These are phyloP conservation scores for Metschnikowia dekortorum DNA, from an alignment of 805 yeast genomes.

Conservation along the genomic window DNA sequence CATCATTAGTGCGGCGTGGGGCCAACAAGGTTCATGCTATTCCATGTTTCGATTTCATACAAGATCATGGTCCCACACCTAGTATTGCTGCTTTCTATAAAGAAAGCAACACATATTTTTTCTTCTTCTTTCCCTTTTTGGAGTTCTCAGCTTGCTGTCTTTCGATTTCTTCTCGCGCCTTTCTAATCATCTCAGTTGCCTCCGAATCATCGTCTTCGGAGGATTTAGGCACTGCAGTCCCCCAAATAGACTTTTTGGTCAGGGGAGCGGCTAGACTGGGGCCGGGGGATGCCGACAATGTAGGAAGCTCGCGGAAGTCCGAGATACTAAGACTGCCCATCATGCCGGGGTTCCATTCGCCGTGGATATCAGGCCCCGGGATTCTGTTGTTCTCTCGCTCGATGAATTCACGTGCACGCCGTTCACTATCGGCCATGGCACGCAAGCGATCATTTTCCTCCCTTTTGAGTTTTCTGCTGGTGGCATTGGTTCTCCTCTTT, in stretches of 20 bases:
- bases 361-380: slow-evolving; percentile 16
- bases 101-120: slow-evolving; percentile 37
- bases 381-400: slow-evolving; percentile 51
- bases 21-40: no score
- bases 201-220: slow-evolving; percentile 44
- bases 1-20: no score
- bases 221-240: slow-evolving; percentile 51
- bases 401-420: slow-evolving; percentile 54
- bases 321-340: slow-evolving; percentile 34
- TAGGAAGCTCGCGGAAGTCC: slow-evolving; percentile 37
- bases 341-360: slow-evolving; percentile 17
- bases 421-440: slow-evolving; percentile 57
- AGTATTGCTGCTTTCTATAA: slow-evolving; percentile 3
- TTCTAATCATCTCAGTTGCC: slow-evolving; percentile 47
- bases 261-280: not conserved
- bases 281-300: slow-evolving; percentile 18
- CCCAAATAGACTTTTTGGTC: slow-evolving; percentile 60
- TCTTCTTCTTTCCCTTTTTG: slow-evolving; percentile 38
- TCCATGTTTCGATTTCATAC: no score
- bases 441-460: slow-evolving; percentile 59
- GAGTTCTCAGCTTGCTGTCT: slow-evolving; percentile 19
- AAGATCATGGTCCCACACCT: no score
- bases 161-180: slow-evolving; percentile 46
- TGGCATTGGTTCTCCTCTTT: slow-evolving; percentile 49
- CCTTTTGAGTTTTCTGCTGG: slow-evolving; percentile 44